Conservation (phyloP, 179 eudicot species). For the Beta lomatogona region DNA sequence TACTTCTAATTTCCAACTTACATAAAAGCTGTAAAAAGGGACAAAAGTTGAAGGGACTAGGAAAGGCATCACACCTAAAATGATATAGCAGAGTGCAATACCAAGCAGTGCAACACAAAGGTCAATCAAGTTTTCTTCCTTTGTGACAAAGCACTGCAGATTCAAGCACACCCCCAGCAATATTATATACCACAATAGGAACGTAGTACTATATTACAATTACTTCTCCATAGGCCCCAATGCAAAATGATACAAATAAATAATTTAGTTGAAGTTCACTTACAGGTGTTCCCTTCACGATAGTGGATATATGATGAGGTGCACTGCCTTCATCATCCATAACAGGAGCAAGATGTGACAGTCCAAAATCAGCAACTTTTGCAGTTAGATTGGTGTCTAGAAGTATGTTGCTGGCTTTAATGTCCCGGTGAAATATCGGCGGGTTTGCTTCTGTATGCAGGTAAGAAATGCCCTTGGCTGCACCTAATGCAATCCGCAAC, state of each 20-base stretch:
- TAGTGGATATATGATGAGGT: constrained; percentile 58
- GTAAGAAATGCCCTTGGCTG: constrained; percentile 65
- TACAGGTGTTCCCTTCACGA: constrained; percentile 77
- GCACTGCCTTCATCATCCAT: constrained; percentile 48
- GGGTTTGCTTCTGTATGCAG: constrained; percentile 73
- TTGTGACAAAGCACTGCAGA: background rate
- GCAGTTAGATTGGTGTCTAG: constrained; percentile 53
- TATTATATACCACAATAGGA: background rate
- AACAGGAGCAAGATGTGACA: constrained; percentile 63
- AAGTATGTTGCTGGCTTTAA: constrained; percentile 71
- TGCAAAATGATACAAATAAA: background rate
- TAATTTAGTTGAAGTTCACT: constrained; percentile 24
- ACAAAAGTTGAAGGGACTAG: background rate
- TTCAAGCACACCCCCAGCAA: background rate
- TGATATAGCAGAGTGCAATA: background rate
- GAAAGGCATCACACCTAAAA: background rate
- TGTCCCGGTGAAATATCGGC: constrained; percentile 69
- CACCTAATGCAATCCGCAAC: constrained; percentile 57
- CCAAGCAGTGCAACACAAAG: background rate
- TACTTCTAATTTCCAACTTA: background rate
- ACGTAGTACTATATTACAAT: background rate
- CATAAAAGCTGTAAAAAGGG: background rate
- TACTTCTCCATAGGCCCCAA: background rate
- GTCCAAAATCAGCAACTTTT: constrained; percentile 79
- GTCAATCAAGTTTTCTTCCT: background rate